Base-by-base conservation (phyloP, 2,329 filamentous ascomycete species). In the Periconia digitata region DNA sequence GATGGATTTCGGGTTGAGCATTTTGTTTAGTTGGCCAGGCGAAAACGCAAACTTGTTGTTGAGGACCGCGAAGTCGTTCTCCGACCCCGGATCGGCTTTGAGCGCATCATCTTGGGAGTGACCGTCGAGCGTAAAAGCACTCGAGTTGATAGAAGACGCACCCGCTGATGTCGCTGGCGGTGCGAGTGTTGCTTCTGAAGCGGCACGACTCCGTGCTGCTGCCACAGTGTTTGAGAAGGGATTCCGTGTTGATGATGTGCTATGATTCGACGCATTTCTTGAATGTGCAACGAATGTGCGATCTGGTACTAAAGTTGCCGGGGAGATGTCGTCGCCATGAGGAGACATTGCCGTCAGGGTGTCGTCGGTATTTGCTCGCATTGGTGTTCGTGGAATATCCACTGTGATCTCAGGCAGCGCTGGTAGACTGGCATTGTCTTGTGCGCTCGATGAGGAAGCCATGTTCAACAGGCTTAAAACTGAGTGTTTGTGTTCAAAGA, bases 31-130 rank as follows among this genome's bases (percentile, higher is more conserved):
- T 46, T 81, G 78, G 6, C 74, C 72, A 1, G 79, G 76, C 0
- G 76, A 75, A 50, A 81, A 82, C 16, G 77, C 79, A 51, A 82
- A 82, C 23, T 68, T 72, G 59, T 76, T 79, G 60, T 71, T 52
- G 44, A 56, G 43, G 8, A 65, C 58, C 6, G 52, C 44, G 41
- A 68, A 68, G n/a, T 55, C 51, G 3, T 53, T 36, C 44, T 66
- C 62, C 3, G 46, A 49, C 6, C 59, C 59, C 1, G 55, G 58
- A 24, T 63, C 58, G 6, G 62, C 54, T 22, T 51, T 50, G 13
- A 65, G 46, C 2, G 61, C 59, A 38, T 70, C 64, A 35, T 56
- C 54, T 13, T 56, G 46, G 8, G 50, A 51, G 32, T 60, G 51
- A 1, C 56, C 56, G n/a, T 59, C 56, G 15, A 63, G 50, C 3